Evolutionary conservation across 768 basidiomycete genomes (phyloP), one percentile per base, ranked within the genome.

Genomic region (Tylopilus cervinicoccineus): DNA sequence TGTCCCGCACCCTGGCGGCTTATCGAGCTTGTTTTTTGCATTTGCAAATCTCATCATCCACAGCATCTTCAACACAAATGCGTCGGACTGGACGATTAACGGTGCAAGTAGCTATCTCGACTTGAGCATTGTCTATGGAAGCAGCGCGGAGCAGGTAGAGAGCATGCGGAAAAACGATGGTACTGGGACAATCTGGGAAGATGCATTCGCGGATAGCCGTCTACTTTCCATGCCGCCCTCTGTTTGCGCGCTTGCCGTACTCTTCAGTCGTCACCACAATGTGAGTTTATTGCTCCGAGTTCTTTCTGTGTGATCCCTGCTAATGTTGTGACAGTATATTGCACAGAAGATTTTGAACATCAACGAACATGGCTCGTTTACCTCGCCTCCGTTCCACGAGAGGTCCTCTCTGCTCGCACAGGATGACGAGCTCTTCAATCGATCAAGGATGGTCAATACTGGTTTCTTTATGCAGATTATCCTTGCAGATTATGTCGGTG

Each of bases 21-120:
- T 90, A 38, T 86, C 83, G 13, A 76, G 78, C 50, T 68, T 86
- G 17, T 85, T 89, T 68, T 91, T 89, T 56, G 84, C 87, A 0
- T 88, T 91, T 57, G 88, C 88, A 12, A 76, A 88, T 57, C 67
- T 89, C 48, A 72, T 90, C 50, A 88, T 86, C 55, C 88, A 91
- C 65, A 74, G 70, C 46, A 74, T 84, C 53, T 92, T 92, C 71
- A 70, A 84, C 53, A 81, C 80, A 10, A 65, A 76, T 50, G 67
- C 59, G 28, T 38, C 17, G 4, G 73, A 83, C 60, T 72, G 68
- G 62, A 72, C 71, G 1, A 73, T 79, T 47, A 92, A 92, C 58
- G 67, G 78, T 36, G 67, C 81, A 0, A 83, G 81, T 61, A 83
- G 82, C 56, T 92, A 92, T 66, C 72, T 92, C 14, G 89, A 92